Base-by-base conservation (phyloP, 2,329 filamentous ascomycete genomes). In the Exophiala xenobiotica region DNA sequence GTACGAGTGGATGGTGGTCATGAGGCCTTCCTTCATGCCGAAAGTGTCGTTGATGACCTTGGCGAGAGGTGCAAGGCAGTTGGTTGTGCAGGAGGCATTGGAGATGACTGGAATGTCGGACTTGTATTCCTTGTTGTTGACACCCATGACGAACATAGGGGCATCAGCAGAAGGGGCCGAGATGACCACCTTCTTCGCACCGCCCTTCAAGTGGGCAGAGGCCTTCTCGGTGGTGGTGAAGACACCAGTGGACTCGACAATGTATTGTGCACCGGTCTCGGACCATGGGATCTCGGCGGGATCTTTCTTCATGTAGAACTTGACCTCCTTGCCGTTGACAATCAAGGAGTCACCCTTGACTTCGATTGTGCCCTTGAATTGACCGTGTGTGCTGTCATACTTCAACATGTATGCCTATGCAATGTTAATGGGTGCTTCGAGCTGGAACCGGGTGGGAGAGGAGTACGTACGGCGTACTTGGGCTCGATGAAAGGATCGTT, bases 1-100 rank as follows among this genome's bases (percentile, higher is more conserved):
- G 87, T 97, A 97, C 69, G 93, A 96, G 87, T 99, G 93, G 75
- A 97, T 85, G 65, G 93, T 99, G 78, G 93, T 97, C 93, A 99
- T 99, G 69, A 97, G 86, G 83, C 92, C 93, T 85, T 99, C 93
- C 70, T 96, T 77, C 74, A 99, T 93, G 76, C 82, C 86, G 81
- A 87, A 99, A 78, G 96, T 95, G 83, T 97, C 92, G 85, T 99
- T 81, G 80, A 99, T 85, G 71, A 97, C 90, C 88, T 97, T 99
- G 81, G 93, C 93, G 63, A 99, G 88, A 73, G 93, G 93, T 75
- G 93, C 93, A 77, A 99, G 80, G 86, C 93, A 97, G 89, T 99
- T 99, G 83, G 93, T 97, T 75, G 93, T 99, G 90, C 93, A 97
- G 67, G 93, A 97, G 68, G 93, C 93, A 82, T 99, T 99, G 79